phyloP scores from a whole-genome alignment of 352 stramenopile genomes.

The Pythium insidiosum region DNA sequence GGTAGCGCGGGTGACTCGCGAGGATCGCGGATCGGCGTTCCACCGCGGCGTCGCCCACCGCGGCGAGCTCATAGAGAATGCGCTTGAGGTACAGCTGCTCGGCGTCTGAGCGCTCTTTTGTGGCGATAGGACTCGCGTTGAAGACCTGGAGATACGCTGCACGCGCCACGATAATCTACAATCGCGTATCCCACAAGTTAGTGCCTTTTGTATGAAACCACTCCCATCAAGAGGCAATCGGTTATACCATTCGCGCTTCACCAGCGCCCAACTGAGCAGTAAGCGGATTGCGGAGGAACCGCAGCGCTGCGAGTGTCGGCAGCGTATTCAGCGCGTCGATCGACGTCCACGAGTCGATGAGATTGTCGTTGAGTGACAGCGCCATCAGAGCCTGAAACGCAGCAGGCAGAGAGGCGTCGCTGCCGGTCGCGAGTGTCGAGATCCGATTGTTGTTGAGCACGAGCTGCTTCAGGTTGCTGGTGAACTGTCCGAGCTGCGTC shows the following conservation, averaged over 20 bases:
- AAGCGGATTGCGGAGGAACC: slow-evolving; percentile 64
- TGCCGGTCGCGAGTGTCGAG: slow-evolving; percentile 22
- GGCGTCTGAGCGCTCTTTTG: slow-evolving; percentile 59
- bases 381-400: slow-evolving; percentile 41
- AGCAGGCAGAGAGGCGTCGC: not conserved
- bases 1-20: slow-evolving; percentile 37
- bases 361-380: slow-evolving; percentile 58
- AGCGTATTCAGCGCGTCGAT: slow-evolving; percentile 70
- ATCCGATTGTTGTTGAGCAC: slow-evolving; percentile 56
- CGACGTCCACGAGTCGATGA: slow-evolving; percentile 60
- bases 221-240: not conserved
- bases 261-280: slow-evolving; percentile 51
- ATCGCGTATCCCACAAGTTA: not conserved
- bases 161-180: slow-evolving; percentile 52
- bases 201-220: not conserved
- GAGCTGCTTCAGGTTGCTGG: slow-evolving; percentile 50
- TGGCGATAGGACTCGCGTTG: slow-evolving; percentile 52
- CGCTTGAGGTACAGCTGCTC: slow-evolving; percentile 82
- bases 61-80: slow-evolving; percentile 60
- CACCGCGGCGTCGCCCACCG: slow-evolving; percentile 15
- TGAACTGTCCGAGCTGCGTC: slow-evolving; percentile 19
- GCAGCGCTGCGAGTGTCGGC: slow-evolving; percentile 40
- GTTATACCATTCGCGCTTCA: slow-evolving; percentile 48
- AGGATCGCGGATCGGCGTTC: slow-evolving; percentile 25
- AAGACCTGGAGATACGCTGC: slow-evolving; percentile 37